These are phyloP conservation scores for Pyrenophora tritici-repentis DNA, from an alignment of 2,329 filamentous ascomycete species.

Conservation along the genomic window DNA sequence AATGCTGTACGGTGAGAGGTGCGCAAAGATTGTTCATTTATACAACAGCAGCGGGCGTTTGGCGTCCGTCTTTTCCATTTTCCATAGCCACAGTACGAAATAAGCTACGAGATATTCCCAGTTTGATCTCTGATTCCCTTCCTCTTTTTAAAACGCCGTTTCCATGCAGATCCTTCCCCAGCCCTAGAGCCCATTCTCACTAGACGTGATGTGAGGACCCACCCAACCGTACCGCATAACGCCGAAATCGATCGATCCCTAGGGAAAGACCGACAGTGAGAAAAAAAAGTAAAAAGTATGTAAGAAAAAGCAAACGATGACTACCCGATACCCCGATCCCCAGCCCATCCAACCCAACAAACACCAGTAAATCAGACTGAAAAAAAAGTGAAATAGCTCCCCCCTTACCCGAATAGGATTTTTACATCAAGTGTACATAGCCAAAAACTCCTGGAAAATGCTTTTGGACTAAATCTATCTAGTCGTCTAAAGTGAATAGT, in stretches of 20 bases:
- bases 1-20: no score
- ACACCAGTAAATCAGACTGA: constrained; percentile 10
- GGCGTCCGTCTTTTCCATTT: constrained; percentile 1
- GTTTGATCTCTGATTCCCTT: background rate
- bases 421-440: constrained; percentile 26
- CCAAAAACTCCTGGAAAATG: constrained; percentile 14
- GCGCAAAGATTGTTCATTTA: background rate
- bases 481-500: constrained; percentile 1
- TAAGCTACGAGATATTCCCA: constrained; percentile 2
- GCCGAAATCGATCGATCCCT: no score
- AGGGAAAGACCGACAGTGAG: background rate
- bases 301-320: background rate
- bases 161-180: constrained; percentile 13
- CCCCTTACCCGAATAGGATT: constrained; percentile 19
- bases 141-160: constrained; percentile 1
- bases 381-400: constrained; percentile 16
- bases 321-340: background rate
- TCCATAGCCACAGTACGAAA: constrained; percentile 1
- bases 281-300: background rate
- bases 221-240: no score
- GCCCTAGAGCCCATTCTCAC: background rate
- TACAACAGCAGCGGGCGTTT: constrained; percentile 14
- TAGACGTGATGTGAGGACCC: no score
- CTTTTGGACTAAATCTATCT: constrained; percentile 14
- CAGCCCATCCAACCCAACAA: background rate